A percentile compares a stretch with the other conserved stretches of the same genome.
These are phyloP conservation scores for Aspergillus hiratsukae DNA, from an alignment of 2,329 filamentous ascomycete genomes.

Conservation along the genomic window DNA sequence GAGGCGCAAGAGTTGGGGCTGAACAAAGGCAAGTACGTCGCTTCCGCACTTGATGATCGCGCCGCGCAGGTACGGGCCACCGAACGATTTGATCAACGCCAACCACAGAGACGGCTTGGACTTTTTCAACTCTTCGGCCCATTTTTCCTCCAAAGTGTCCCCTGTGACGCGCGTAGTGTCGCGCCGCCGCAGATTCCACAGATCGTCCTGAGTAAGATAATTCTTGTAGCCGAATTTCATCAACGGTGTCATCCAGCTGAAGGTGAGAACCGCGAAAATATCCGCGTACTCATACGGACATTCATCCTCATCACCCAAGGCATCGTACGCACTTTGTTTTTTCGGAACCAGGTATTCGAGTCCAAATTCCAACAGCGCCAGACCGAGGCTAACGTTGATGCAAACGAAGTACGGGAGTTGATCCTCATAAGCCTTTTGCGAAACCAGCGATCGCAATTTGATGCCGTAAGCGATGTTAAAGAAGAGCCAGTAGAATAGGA, in stretches of 20 bases:
- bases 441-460: slow-evolving; percentile 80
- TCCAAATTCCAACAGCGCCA: slow-evolving; percentile 66
- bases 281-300: slow-evolving; percentile 82
- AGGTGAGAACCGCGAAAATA: slow-evolving; percentile 88
- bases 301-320: slow-evolving; percentile 61
- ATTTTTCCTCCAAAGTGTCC: slow-evolving; percentile 65
- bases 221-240: slow-evolving; percentile 94
- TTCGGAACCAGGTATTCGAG: slow-evolving; percentile 88
- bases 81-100: slow-evolving; percentile 77
- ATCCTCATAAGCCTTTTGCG: slow-evolving; percentile 65
- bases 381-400: slow-evolving; percentile 66
- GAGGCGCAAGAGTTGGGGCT: slow-evolving; percentile 82
- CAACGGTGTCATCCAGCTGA: slow-evolving; percentile 97
- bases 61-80: slow-evolving; percentile 75
- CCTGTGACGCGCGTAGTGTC: slow-evolving; percentile 77
- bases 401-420: slow-evolving; percentile 71
- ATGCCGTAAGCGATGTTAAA: slow-evolving; percentile 72
- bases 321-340: slow-evolving; percentile 64
- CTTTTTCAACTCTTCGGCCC: slow-evolving; percentile 69
- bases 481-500: slow-evolving; percentile 88
- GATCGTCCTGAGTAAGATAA: slow-evolving; percentile 87
- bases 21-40: slow-evolving; percentile 78
- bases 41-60: slow-evolving; percentile 85
- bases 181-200: slow-evolving; percentile 81
- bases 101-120: slow-evolving; percentile 81